A percentile compares a stretch with the other conserved stretches of the same genome.
Conservation (phyloP, 2,329 filamentous ascomycete genomes). For the Didymosphaeria variabile region DNA sequence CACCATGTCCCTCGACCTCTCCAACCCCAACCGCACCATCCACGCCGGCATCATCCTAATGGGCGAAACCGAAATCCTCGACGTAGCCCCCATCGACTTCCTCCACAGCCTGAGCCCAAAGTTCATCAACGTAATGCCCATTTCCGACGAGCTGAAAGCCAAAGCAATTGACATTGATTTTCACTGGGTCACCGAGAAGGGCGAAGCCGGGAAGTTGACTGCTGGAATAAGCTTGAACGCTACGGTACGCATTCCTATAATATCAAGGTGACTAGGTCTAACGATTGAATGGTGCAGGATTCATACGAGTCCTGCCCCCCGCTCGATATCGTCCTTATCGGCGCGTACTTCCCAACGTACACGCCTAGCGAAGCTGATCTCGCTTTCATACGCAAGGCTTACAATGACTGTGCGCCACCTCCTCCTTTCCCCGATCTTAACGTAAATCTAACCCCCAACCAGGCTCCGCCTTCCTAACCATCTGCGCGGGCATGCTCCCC, state of each 20-base stretch:
- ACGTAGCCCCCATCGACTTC: slow-evolving; percentile 42
- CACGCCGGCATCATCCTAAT: slow-evolving; percentile 31
- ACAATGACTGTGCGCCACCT: slow-evolving; percentile 33
- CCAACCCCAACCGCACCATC: slow-evolving; percentile 25
- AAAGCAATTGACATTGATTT: slow-evolving; percentile 39
- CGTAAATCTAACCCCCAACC: background rate
- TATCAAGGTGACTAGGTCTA: too few species aligned
- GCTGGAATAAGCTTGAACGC: slow-evolving; percentile 25
- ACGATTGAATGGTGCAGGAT: slow-evolving; percentile 36
- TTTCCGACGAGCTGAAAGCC: slow-evolving; percentile 22
- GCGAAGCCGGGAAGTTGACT: slow-evolving; percentile 23
- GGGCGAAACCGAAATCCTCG: slow-evolving; percentile 38
- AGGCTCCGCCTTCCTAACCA: slow-evolving; percentile 49
- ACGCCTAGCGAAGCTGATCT: slow-evolving; percentile 45
- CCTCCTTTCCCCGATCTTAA: background rate
- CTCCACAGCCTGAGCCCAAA: slow-evolving; percentile 30
- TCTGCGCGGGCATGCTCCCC: slow-evolving; percentile 51
- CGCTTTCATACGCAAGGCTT: slow-evolving; percentile 49
- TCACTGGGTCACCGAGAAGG: slow-evolving; percentile 43
- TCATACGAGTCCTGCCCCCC: slow-evolving; percentile 52
- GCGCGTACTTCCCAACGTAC: slow-evolving; percentile 45
- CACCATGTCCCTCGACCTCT: slow-evolving; percentile 19
- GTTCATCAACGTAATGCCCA: slow-evolving; percentile 22
- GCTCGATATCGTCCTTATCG: slow-evolving; percentile 55
- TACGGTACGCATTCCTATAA: slow-evolving; percentile 18